Evolutionary conservation across 2,329 filamentous ascomycete species (phyloP), one percentile per base, ranked within the genome.

Genomic region (Aspergillus sp.): DNA sequence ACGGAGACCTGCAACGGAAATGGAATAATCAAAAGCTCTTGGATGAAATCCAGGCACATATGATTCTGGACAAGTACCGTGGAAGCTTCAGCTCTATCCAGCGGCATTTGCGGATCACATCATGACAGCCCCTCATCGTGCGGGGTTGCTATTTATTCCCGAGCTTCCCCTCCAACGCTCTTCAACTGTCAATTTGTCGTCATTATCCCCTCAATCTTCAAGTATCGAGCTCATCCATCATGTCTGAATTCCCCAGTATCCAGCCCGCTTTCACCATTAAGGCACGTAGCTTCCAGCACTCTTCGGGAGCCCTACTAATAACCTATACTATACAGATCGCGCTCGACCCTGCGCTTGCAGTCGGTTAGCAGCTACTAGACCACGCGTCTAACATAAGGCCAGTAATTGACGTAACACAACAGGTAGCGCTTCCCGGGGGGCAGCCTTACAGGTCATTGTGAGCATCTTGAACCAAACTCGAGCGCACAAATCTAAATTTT

Each of bases 241-340:
- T 75, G 71, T 64, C 74, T 12, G 69, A 66, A 45, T 77, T 74
- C 51, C 76, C 76, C 12, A 66, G 63, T 32, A 63, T 77, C 48
- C 64, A 76, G 59, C 76, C 75, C 4, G 76, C 75, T 15, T 75
- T 78, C 52, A 77, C 74, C 17, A 59, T 78, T 48, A 64, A 65
- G 62, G 74, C 76, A 53, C 8, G 24, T 34, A 20, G 9, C n/a
- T 26, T 11, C 0, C 13, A 11, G 18, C 12, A 5, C 50, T 36
- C 5, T 26, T 24, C 3, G 12, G 15, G 11, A 4, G 13, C 15
- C 9, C 20, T 5, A 20, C 34, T 53, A 3, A 41, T 24, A 15
- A 7, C 15, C 41, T 5, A 44, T 44, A 47, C 34, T 7, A 11
- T 30, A 41, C 48, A 76, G 72, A 68, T 75, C 44, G 60, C 54